Conservation (phyloP, 257 asterid genomes). For the Paulownia fortunei region DNA sequence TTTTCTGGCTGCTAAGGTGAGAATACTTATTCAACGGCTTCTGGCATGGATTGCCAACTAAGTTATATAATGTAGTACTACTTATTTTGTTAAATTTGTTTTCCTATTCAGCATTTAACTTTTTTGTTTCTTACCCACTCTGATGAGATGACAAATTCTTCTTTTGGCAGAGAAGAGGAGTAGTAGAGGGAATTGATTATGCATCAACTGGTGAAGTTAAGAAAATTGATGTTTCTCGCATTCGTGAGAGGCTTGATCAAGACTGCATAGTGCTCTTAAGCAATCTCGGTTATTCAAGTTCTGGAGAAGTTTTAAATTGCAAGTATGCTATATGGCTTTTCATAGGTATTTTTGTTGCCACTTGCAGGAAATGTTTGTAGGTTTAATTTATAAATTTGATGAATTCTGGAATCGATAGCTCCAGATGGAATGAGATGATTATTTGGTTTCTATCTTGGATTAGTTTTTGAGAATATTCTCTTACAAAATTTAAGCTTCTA, state of each 20-base stretch:
- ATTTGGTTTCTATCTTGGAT: conserved; percentile 16
- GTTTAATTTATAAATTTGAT: background rate
- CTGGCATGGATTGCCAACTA: background rate
- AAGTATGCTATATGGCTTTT: conserved; percentile 74
- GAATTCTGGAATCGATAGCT: conserved; percentile 9
- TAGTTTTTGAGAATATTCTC: background rate
- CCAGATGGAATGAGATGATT: conserved; percentile 9
- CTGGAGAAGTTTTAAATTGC: conserved; percentile 96
- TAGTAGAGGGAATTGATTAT: conserved; percentile 85
- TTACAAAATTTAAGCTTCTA: background rate
- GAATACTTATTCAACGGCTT: conserved; percentile 9
- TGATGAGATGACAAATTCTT: conserved; percentile 3
- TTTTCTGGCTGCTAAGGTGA: conserved; percentile 85
- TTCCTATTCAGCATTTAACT: background rate
- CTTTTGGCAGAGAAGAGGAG: conserved; percentile 85
- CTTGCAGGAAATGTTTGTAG: conserved; percentile 33
- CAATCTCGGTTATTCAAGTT: conserved; percentile 95
- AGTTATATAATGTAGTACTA: background rate
- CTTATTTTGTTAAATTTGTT: conserved; percentile 8
- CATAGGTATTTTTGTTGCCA: conserved; percentile 56
- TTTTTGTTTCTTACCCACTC: background rate
- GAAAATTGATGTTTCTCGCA: conserved; percentile 87
- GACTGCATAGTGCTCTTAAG: conserved; percentile 72
- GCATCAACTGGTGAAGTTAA: conserved; percentile 93
- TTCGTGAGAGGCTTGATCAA: conserved; percentile 82